Evolutionary conservation across 805 yeast species (phyloP), one percentile per base, ranked within the genome.

Genomic region (Alloascoidea africana): DNA sequence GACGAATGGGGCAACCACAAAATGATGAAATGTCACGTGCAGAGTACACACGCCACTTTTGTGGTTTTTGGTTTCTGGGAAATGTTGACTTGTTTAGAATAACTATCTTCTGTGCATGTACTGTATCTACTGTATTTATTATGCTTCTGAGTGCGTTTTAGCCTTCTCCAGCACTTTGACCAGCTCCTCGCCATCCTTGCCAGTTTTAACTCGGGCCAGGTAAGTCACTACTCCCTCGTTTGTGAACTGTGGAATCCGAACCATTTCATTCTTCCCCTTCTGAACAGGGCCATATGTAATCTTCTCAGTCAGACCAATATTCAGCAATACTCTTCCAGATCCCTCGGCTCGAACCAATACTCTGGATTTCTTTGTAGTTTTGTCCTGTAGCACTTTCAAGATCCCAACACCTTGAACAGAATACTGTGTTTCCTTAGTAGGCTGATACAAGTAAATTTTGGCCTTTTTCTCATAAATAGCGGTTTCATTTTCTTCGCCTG

Each of bases 401-500:
- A 78, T 87, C 2, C 97, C 97, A 2, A 86, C 63, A 8, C 97
- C 97, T 44, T 68, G 68, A 4, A 73, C 58, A 27, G 62, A 66
- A 51, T 81, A 83, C 6, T 71, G 72, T 3, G 30, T 8, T n/a
- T 56, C 52, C 35, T 70, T 70, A 16, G 62, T 65, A 2, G 70
- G 54, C 36, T 71, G 68, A 36, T 70, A 71, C 40, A 74, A 62
- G 70, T 74, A 73, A 35, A 85, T 61, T 50, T 85, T 85, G 3
- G 89, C 69, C 49, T 81, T 69, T 48, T 81, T 76, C 34, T 76
- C 69, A 46, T 68, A 81, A 17, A 71, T 49, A 0, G 66, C 52
- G 1, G 65, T 72, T 58, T 89, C 96, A 38, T 72, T 68, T 57
- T 86, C 96, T 58, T 89, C 96, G 14, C 96, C 96, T 5, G 89